A percentile compares a stretch with the other conserved stretches of the same genome.
Conservation (phyloP, 2,329 filamentous ascomycete species). For the Orbilia oligospora region DNA sequence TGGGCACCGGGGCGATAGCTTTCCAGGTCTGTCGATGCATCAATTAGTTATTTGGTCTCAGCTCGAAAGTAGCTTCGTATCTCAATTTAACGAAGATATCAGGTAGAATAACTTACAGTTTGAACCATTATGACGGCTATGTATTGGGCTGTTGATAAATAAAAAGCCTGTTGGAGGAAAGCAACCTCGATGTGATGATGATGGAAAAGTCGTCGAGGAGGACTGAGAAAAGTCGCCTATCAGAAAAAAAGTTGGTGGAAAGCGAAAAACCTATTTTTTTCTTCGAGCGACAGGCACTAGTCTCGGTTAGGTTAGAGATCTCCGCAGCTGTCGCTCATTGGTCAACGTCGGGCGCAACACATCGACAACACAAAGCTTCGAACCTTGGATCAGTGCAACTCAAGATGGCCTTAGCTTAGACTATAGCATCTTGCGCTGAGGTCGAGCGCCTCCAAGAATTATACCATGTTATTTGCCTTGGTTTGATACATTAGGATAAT, state of each 20-base stretch:
- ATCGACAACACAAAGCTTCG: neutral
- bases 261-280: slow-evolving; percentile 52
- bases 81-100: slow-evolving; percentile 1
- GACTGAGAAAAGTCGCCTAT: slow-evolving; percentile 40
- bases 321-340: slow-evolving; percentile 40
- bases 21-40: slow-evolving; percentile 72
- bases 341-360: slow-evolving; percentile 45
- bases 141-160: slow-evolving; percentile 5
- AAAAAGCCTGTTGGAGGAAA: slow-evolving; percentile 9
- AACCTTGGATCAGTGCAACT: slow-evolving; percentile 11
- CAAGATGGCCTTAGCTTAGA: neutral
- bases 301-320: slow-evolving; percentile 28
- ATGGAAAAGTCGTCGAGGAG: slow-evolving; percentile 37
- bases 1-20: slow-evolving; percentile 89
- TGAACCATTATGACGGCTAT: slow-evolving; percentile 55
- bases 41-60: slow-evolving; percentile 21
- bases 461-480: no score
- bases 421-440: neutral
- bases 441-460: no score
- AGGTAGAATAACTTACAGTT: slow-evolving; percentile 41
- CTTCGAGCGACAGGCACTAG: slow-evolving; percentile 44
- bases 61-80: slow-evolving; percentile 8
- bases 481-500: neutral
- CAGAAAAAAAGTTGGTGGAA: slow-evolving; percentile 42
- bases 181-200: slow-evolving; percentile 22